Base-by-base conservation (phyloP, 73 alveolate species). In the Paramecium bursaria region DNA sequence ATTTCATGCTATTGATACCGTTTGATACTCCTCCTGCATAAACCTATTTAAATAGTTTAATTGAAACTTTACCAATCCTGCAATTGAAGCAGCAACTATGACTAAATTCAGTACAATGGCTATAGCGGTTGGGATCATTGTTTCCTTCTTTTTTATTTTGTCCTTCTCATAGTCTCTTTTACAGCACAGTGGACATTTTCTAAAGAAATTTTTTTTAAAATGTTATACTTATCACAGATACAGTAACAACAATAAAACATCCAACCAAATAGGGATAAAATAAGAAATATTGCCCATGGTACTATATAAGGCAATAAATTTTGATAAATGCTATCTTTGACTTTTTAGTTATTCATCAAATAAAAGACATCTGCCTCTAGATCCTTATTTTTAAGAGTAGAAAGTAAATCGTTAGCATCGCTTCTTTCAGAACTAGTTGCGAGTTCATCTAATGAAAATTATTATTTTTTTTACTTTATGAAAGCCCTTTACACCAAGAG, bases 131-230 rank as follows among this genome's bases (percentile, higher is more conserved):
- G 82, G 82, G 6, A 67, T 42, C 19, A 25, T 21, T 13, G 44
- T 33, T n/a, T 67, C 82, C 55, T 14, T 67, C 27, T 67, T 67
- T 2, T 29, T 17, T 33, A 35, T 21, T n/a, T 31, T 31, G 11
- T 67, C 9, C 7, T 1, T 1, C n/a, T 42, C 57, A 42, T 33
- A 67, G 14, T 67, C 82, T 67, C 82, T 67, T 10, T 17, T 67
- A 21, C 82, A 67, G 50, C 82, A 67, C 22, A 57, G 82, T 3
- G 82, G 82, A 15, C 82, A 67, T 67, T 67, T 67, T 67, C 82
- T 67, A 35, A 3, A 10, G 10, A 14, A 67, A 14, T 14, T 39
- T 5, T 2, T 67, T 25, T 67, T 67, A n/a, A n/a, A n/a, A n/a
- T n/a, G n/a, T n/a, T n/a, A n/a, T n/a, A 67, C 82, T 67, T 67